phyloP scores from a whole-genome alignment of 768 basidiomycete species.

The Tylopilus subfusipes region DNA sequence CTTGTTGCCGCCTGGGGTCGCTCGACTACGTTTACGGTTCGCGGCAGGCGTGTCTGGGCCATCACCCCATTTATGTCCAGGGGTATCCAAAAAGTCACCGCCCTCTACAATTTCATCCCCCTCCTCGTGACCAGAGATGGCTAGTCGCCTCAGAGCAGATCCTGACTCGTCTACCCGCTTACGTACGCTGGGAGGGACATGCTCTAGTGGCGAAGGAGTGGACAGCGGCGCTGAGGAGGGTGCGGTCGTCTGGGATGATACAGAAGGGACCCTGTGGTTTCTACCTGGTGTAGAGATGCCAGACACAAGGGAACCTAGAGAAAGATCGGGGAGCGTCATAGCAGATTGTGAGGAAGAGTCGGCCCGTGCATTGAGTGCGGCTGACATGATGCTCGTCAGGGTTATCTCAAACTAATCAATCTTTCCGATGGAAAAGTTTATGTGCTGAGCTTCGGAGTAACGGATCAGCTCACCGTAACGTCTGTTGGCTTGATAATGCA shows the following conservation, averaged over 20 bases:
- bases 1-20: constrained; percentile 28
- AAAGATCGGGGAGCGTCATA: constrained; percentile 54
- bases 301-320: constrained; percentile 53
- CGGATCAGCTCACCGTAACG: constrained; percentile 7
- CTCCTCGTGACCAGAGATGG: constrained; percentile 30
- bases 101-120: constrained; percentile 38
- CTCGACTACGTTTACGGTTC: constrained; percentile 43
- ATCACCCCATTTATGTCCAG: constrained; percentile 50
- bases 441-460: neutral
- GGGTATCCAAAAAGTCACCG: constrained; percentile 51
- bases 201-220: constrained; percentile 48
- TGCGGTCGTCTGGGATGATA: constrained; percentile 50
- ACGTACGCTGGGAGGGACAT: constrained; percentile 29
- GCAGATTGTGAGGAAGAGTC: constrained; percentile 44
- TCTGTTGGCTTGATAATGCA: neutral
- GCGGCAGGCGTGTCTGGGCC: constrained; percentile 50
- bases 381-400: constrained; percentile 35
- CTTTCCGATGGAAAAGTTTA: neutral
- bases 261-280: constrained; percentile 44
- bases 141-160: constrained; percentile 40
- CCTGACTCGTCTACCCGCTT: constrained; percentile 39
- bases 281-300: constrained; percentile 52
- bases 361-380: constrained; percentile 36
- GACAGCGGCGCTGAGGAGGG: constrained; percentile 48
- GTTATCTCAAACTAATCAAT: neutral